Conservation (phyloP, 1,284 basidiomycete genomes). For the Pyrrhoderma noxium region DNA sequence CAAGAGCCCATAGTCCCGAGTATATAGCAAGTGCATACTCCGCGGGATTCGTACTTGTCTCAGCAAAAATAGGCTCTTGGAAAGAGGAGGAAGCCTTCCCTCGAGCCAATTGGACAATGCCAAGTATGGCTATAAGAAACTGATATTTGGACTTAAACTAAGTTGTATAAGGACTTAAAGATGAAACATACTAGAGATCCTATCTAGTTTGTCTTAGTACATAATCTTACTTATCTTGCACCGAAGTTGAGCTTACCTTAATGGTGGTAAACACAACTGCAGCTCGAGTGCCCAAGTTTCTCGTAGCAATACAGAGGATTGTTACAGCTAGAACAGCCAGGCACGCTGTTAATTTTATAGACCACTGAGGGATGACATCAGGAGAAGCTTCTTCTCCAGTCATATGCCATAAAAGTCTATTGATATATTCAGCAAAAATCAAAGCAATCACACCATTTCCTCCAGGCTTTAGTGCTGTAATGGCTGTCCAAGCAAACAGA, state of each 20-base stretch:
- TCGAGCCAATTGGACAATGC: slow-evolving; percentile 63
- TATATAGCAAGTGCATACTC: slow-evolving; percentile 91
- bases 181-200: slow-evolving; percentile 43
- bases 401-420: slow-evolving; percentile 65
- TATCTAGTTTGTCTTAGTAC: slow-evolving; percentile 33
- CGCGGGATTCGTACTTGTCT: slow-evolving; percentile 72
- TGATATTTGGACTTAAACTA: slow-evolving; percentile 26
- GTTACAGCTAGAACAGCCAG: slow-evolving; percentile 69
- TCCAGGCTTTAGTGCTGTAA: slow-evolving; percentile 82
- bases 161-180: not conserved
- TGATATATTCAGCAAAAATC: slow-evolving; percentile 84
- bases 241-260: slow-evolving; percentile 49
- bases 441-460: slow-evolving; percentile 63
- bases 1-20: slow-evolving; percentile 93
- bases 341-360: slow-evolving; percentile 84
- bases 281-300: slow-evolving; percentile 73
- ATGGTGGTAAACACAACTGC: slow-evolving; percentile 82
- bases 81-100: slow-evolving; percentile 64
- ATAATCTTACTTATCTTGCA: slow-evolving; percentile 2
- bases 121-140: slow-evolving; percentile 65
- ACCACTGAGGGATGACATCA: slow-evolving; percentile 82
- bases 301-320: slow-evolving; percentile 70
- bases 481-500: slow-evolving; percentile 85
- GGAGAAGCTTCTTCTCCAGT: slow-evolving; percentile 57
- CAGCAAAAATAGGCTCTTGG: slow-evolving; percentile 60